Conservation (phyloP, 192 early-diverging fungal species). For the Diversispora eburnea region DNA sequence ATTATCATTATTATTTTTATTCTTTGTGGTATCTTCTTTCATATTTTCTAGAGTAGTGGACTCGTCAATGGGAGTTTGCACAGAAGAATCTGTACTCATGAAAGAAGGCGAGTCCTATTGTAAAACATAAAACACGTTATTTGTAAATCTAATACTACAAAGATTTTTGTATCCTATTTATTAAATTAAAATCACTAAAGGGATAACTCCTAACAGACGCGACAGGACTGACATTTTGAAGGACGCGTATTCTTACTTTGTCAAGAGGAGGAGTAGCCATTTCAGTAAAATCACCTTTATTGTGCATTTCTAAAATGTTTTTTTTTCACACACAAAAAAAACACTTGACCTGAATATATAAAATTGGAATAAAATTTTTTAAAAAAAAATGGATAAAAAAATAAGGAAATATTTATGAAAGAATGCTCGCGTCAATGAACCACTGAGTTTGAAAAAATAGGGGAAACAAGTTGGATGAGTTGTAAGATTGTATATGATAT, state of each 20-base stretch:
- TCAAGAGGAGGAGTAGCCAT: conserved; percentile 3
- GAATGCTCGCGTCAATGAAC: too few species aligned
- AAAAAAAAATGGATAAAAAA: too few species aligned
- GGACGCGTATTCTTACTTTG: conserved; percentile 19
- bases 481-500: too few species aligned
- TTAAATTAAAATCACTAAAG: background rate
- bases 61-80: conserved; percentile 11
- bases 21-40: conserved; percentile 37
- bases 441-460: too few species aligned
- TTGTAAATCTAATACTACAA: background rate
- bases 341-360: too few species aligned
- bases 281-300: background rate
- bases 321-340: too few species aligned
- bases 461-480: too few species aligned
- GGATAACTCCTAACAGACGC: background rate
- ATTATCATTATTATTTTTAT: conserved; percentile 35
- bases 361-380: too few species aligned
- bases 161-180: background rate
- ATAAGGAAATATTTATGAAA: too few species aligned
- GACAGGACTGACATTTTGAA: conserved; percentile 16
- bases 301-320: too few species aligned
- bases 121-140: background rate
- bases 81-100: conserved; percentile 18
- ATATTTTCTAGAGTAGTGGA: conserved; percentile 37
- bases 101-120: conserved; percentile 14